Evolutionary conservation across 768 basidiomycete genomes (phyloP), one percentile per base, ranked within the genome.

Genomic region (Lentinula boryana): DNA sequence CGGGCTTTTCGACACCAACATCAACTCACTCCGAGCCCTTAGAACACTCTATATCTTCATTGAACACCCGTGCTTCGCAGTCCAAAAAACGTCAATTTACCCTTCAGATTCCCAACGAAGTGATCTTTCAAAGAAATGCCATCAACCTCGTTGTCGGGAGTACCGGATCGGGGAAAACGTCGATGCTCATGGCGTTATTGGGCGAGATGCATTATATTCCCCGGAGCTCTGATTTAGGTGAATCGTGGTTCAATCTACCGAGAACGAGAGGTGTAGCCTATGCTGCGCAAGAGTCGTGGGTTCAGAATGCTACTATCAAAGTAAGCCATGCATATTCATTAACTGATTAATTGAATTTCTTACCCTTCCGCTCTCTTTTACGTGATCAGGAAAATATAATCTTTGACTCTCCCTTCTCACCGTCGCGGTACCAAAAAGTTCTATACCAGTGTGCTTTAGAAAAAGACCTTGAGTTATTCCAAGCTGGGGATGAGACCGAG

Each of bases 211-310:
- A 88, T 68, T 85, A 83, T 65, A 70, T 79, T 8, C 81, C 79
- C 1, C 72, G 74, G 5, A 68, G 72, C 6, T 74, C 80, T 0
- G 79, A 81, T 48, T 5, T 43, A n/a, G 15, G 16, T 16, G 15
- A 43, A 43, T 84, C 88, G 0, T 88, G 83, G 80, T 89, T 80
- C 70, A 84, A 82, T 63, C 79, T 93, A 4, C 91, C 91, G n/a
- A 76, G 89, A 3, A 73, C 72, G 4, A 77, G 79, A 1, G 90
- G 91, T 4, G 79, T 95, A 38, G 85, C 90, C 2, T 93, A 90
- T 68, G 88, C 88, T 4, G 87, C 88, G 3, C 92, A 95, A 69
- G 90, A 93, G 68, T 84, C 88, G 2, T 95, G 91, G 91, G 85
- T 93, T 2, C 82, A 87, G 69, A 93, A 91, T 64, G 88, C 87